Evolutionary conservation across 73 alveolate genomes (phyloP).

Genomic region (Paramecium pentaurelia): DNA sequence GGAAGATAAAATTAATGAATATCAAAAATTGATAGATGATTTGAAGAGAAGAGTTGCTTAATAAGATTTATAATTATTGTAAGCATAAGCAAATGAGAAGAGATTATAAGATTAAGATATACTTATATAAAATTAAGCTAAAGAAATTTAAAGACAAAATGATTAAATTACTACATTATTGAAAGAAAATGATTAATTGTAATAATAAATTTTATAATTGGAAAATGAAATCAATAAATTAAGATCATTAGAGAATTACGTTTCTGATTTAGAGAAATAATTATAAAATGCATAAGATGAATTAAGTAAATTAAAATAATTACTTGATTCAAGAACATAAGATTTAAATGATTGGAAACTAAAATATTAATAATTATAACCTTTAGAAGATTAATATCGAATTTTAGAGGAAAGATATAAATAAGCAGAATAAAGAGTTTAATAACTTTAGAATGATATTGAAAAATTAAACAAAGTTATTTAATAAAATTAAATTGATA

Average conservation of each 20-base stretch:
- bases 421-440: neutral
- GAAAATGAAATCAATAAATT: neutral
- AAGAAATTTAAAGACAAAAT: neutral
- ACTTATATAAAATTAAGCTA: neutral
- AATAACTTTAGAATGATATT: neutral
- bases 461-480: neutral
- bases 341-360: neutral
- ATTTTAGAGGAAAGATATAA: neutral
- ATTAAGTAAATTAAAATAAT: neutral
- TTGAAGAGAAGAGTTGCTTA: slow-evolving; percentile 20
- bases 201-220: neutral
- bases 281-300: neutral
- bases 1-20: neutral
- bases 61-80: slow-evolving; percentile 7
- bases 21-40: slow-evolving; percentile 5
- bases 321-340: neutral
- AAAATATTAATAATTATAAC: neutral
- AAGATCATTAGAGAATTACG: neutral
- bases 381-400: neutral
- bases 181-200: neutral
- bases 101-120: neutral
- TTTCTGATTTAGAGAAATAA: neutral
- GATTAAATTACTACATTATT: neutral
- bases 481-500: neutral
- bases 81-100: neutral